Base-by-base conservation (phyloP, 768 basidiomycete species). In the Naganishia randhawae region DNA sequence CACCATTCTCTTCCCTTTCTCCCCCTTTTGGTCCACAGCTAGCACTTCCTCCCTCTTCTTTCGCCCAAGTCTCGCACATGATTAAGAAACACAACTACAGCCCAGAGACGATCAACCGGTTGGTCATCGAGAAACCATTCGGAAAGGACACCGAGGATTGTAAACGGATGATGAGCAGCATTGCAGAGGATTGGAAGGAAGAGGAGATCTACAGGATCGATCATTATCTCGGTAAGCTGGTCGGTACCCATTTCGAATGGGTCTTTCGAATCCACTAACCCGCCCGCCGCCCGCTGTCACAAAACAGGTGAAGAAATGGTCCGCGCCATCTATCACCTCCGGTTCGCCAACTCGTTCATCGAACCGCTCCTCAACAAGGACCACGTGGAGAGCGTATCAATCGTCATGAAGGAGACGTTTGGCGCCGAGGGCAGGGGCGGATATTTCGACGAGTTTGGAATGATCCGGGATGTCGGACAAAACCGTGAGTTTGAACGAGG, bases 361-460 rank as follows among this genome's bases (percentile, higher is more conserved):
- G 69, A 69, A 35, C 33, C 55, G 16, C 45, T 69, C 8, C 33
- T 68, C n/a, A 50, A 50, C 57, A 62, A 51, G 17, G 39, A 63
- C 17, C 41, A 71, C 27, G 67, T 71, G 10, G 63, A 53, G 8
- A 48, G 39, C 35, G 55, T 71, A 25, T 33, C 41, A 10, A 54
- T 71, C 22, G 67, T 64, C 35, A 63, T 68, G 63, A 68, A 45
- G 50, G 70, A 71, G 57, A 62, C 39, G 8, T 71, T 71, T 61
- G 70, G 70, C 4, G 61, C 61, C n/a, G 70, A 71, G n/a, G 70
- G 70, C n/a, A 37, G 70, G 53, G 70, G 70, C 35, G 70, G 70
- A 19, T 71, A 71, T 50, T 71, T 71, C 51, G 70, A 71, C 33
- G 70, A 71, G 54, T 71, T 71, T 52, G 70, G 70, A 33, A 71